Evolutionary conservation across 1,284 basidiomycete species (phyloP), one percentile per base, ranked within the genome.

Genomic region (Trametes sp.): DNA sequence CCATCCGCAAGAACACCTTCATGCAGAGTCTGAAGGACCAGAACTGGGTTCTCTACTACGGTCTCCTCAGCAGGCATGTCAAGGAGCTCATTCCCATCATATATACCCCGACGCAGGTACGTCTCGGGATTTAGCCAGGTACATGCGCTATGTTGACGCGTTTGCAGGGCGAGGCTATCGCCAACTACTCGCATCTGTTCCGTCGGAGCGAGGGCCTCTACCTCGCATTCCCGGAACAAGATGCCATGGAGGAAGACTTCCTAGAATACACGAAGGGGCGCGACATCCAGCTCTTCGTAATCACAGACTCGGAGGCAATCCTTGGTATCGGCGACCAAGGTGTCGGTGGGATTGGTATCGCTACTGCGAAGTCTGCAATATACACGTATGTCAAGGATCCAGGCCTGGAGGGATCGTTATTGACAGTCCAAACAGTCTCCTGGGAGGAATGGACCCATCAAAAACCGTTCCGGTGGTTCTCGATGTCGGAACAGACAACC

Each of bases 331-430:
- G 89, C 3, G 89, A 90, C 73, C 89, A 91, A 70, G 89, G 89
- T 48, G 85, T 88, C 59, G 87, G 88, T 53, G 82, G 82, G 13
- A 82, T 84, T 41, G 81, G 82, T 85, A 96, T 97, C 69, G 90
- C 92, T 0, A 87, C 91, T 4, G 94, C 94, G n/a, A 97, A 97
- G 80, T 84, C 92, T 2, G 90, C 85, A 6, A 87, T 96, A 24
- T 95, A 96, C 74, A 91, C 90, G 87, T 53, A 63, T 31, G 84
- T 77, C 13, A 3, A 21, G 19, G 16, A 24, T 24, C 57, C 28
- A 44, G 14, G 49, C 36, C 23, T 49, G n/a, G 4, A 28, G 23
- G 13, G 10, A 19, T 31, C 21, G 14, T 28, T n/a, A n/a, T 11
- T 61, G 4, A 61, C 13, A 24, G 11, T 24, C 2, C 6, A 26